A percentile compares a stretch with the other conserved stretches of the same genome.
Evolutionary conservation across 2,329 filamentous ascomycete genomes (phyloP).

Genomic region (Exophiala sp.): DNA sequence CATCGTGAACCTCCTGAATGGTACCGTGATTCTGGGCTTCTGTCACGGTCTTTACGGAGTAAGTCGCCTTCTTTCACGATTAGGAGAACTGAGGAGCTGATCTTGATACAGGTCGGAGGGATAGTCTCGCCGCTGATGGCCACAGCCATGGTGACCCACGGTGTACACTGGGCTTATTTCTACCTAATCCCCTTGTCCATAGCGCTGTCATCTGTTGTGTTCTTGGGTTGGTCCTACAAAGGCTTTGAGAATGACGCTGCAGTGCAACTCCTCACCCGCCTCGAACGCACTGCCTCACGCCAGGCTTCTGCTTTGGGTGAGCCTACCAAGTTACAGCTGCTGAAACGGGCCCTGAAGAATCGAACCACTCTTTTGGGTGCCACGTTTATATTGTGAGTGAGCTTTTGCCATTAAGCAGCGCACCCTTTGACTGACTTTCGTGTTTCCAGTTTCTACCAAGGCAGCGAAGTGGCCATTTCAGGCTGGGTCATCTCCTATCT

Average conservation of each 20-base stretch:
- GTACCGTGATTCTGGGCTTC: conserved; percentile 45
- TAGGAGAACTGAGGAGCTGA: conserved; percentile 5
- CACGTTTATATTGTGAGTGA: conserved; percentile 62
- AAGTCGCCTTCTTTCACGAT: background rate
- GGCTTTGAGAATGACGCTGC: conserved; percentile 59
- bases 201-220: conserved; percentile 50
- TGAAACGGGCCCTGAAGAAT: conserved; percentile 47
- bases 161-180: conserved; percentile 62
- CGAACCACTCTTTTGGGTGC: conserved; percentile 65
- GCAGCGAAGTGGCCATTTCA: conserved; percentile 74
- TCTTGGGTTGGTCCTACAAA: conserved; percentile 63
- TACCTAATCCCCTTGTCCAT: conserved; percentile 62
- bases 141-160: conserved; percentile 61
- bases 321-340: conserved; percentile 33
- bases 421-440: conserved; percentile 1
- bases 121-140: conserved; percentile 64
- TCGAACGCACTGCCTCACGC: conserved; percentile 39
- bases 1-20: conserved; percentile 48
- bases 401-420: background rate
- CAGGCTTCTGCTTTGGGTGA: conserved; percentile 32
- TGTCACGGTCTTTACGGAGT: conserved; percentile 43
- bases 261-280: conserved; percentile 38
- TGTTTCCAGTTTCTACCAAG: conserved; percentile 60
- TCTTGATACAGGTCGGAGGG: conserved; percentile 47
- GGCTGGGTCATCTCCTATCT: conserved; percentile 86